These are phyloP conservation scores for Sphenostylis stenocarpa DNA, from an alignment of 306 rosid genomes.

Conservation along the genomic window DNA sequence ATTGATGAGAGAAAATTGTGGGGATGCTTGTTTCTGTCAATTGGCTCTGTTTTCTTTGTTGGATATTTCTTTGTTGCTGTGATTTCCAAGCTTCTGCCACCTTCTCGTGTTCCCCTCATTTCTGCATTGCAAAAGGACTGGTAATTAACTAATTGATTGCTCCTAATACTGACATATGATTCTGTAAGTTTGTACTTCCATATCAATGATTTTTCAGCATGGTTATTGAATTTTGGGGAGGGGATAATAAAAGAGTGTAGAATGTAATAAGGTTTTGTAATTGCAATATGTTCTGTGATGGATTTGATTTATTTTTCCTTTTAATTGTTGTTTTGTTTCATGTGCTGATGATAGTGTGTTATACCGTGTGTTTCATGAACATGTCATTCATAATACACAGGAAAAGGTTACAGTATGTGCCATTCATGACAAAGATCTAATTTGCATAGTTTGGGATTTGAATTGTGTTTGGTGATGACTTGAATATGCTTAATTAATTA, in stretches of 20 bases:
- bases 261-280: not conserved
- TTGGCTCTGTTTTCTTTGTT: conserved; percentile 54
- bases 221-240: not conserved
- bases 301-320: not conserved
- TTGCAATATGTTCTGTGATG: conserved; percentile 17
- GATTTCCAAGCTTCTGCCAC: conserved; percentile 69
- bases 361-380: not conserved
- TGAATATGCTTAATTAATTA: not conserved
- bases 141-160: conserved; percentile 31
- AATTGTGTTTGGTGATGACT: not conserved
- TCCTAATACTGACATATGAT: not conserved
- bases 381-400: not conserved
- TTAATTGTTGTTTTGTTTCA: not conserved
- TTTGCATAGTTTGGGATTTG: not conserved
- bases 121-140: conserved; percentile 79
- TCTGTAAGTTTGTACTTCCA: not conserved
- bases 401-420: not conserved
- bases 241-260: not conserved
- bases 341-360: not conserved
- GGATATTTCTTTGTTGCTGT: conserved; percentile 59
- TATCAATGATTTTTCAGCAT: not conserved
- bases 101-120: conserved; percentile 48
- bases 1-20: conserved; percentile 33
- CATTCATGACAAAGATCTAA: conserved; percentile 7
- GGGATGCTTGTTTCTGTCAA: conserved; percentile 55